Base-by-base conservation (phyloP, 1,284 basidiomycete species). In the Mycena citricolor region DNA sequence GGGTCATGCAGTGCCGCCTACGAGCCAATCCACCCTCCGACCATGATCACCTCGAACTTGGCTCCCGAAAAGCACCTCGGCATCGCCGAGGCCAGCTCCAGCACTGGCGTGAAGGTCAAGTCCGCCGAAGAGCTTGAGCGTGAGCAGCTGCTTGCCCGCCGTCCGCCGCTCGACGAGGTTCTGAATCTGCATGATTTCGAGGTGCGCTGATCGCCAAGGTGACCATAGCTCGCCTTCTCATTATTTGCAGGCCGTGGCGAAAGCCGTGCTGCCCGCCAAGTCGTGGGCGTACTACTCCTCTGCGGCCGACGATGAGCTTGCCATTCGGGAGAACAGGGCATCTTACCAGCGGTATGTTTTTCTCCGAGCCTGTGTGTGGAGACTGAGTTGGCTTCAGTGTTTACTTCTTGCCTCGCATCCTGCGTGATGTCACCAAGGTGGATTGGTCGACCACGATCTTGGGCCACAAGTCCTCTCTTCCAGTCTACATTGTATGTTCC, bases 181-280 rank as follows among this genome's bases (percentile, higher is more conserved):
- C 73, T 95, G 32, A 93, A 87, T 56, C 67, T 97, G 54, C 90
- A 94, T 64, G 93, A 97, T 63, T 94, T 97, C 54, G 93, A 95
- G n/a, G 64, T 19, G 35, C 30, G 36, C n/a, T n/a, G n/a, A n/a
- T n/a, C 22, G 13, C 2, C 12, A 11, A 17, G 8, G 16, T 13
- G 25, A 16, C 14, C 7, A 23, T 6, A 24, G 32, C 16, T 36
- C 23, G 59, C 21, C 35, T 14, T 46, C 8, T n/a, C 21, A 8
- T 43, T 32, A 11, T 16, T n/a, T n/a, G n/a, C 22, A 86, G 81
- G 76, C 83, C 21, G 79, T 94, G 33, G 90, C 87, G 7, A 79
- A 74, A 57, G 64, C 69, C 44, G 80, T 86, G 7, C 83, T 94
- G 73, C 71, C 80, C 0, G 77, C 81, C 39, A 86, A 88, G 56